Conservation (phyloP, 495 filamentous ascomycete genomes). For the Neurospora sp. region DNA sequence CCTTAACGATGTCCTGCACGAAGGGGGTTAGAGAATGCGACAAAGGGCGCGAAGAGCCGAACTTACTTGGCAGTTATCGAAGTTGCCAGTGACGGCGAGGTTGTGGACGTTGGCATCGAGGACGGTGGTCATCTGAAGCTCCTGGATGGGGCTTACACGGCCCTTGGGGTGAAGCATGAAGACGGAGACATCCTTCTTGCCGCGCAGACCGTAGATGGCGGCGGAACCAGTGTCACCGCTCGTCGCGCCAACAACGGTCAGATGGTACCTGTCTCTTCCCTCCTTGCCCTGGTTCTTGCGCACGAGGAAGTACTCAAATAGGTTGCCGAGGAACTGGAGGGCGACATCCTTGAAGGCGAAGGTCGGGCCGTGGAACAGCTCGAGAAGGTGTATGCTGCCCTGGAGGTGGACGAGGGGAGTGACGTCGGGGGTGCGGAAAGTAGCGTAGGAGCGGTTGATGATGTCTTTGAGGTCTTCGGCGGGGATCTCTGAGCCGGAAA, state of each 20-base stretch:
- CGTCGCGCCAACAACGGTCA: slow-evolving; percentile 86
- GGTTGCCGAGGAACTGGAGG: slow-evolving; percentile 82
- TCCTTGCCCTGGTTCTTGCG: slow-evolving; percentile 67
- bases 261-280: slow-evolving; percentile 65
- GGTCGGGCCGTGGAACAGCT: slow-evolving; percentile 97
- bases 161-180: slow-evolving; percentile 85
- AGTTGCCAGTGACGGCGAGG: slow-evolving; percentile 72
- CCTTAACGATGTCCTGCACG: slow-evolving; percentile 82
- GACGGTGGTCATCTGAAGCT: slow-evolving; percentile 91
- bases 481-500: slow-evolving; percentile 74
- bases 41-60: background rate
- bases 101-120: slow-evolving; percentile 84
- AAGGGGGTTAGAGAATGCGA: background rate
- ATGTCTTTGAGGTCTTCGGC: slow-evolving; percentile 67
- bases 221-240: slow-evolving; percentile 91
- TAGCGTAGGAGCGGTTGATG: slow-evolving; percentile 69
- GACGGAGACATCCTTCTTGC: slow-evolving; percentile 90
- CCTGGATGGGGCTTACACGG: slow-evolving; percentile 73
- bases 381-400: slow-evolving; percentile 69
- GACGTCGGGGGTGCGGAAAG: slow-evolving; percentile 66
- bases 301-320: slow-evolving; percentile 92
- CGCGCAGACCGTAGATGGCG: slow-evolving; percentile 92
- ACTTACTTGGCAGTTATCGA: slow-evolving; percentile 83
- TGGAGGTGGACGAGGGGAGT: slow-evolving; percentile 64
- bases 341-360: slow-evolving; percentile 92